Evolutionary conservation across 371 early-diverging fungal species (phyloP).

Genomic region (Circinella umbellata): DNA sequence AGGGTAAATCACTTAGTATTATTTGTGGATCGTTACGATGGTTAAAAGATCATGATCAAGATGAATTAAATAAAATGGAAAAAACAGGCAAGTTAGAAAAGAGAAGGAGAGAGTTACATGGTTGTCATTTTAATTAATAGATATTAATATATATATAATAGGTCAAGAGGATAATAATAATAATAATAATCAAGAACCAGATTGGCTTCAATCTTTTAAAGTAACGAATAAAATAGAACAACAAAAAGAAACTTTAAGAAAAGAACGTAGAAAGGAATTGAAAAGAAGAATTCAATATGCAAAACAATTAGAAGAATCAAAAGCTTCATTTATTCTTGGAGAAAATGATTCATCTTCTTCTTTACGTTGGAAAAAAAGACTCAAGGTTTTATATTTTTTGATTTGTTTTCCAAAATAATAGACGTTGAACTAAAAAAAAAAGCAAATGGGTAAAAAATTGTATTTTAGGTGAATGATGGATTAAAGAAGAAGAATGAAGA

Average conservation of each 20-base stretch:
- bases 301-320: constrained; percentile 21
- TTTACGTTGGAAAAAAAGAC: not conserved
- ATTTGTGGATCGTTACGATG: constrained; percentile 86
- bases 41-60: constrained; percentile 65
- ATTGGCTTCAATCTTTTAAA: constrained; percentile 46
- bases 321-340: not conserved
- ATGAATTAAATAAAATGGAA: not conserved
- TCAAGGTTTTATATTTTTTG: constrained; percentile 3
- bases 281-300: constrained; percentile 37
- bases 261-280: constrained; percentile 28
- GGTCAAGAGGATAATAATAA: not conserved
- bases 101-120: not conserved
- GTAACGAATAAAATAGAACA: constrained; percentile 17
- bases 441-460: not conserved
- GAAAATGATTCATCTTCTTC: not conserved
- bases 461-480: not conserved
- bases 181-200: constrained; percentile 41
- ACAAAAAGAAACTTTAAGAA: constrained; percentile 16
- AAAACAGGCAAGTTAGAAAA: not conserved
- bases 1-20: constrained; percentile 89
- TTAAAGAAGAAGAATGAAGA: not conserved
- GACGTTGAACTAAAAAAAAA: too few relatives aligned
- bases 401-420: too few relatives aligned
- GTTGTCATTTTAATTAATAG: not conserved
- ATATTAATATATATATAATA: too few relatives aligned